Evolutionary conservation across 2,329 filamentous ascomycete genomes (phyloP), one percentile per base, ranked within the genome.

Genomic region (Alternaria arbusti): DNA sequence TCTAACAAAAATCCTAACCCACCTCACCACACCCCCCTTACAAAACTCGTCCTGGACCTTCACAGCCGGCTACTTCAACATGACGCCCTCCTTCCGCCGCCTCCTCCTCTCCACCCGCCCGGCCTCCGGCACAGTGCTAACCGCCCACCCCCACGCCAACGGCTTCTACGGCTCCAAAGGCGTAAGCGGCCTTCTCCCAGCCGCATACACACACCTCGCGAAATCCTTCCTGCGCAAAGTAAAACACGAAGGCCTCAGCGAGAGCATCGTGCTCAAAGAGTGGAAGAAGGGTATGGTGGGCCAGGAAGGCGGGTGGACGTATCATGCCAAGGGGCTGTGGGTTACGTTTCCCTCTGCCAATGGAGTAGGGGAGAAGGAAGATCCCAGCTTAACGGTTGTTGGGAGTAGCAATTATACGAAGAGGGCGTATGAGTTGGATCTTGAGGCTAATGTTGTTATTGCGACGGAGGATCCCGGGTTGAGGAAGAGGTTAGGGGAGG

Each of bases 1-100:
- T 15, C 83, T 99, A 17, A 93, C 89, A 0, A 87, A 87, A 49
- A 87, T 98, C 43, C 86, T 98, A 4, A 86, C 86, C 43, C 86
- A 96, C 25, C 86, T 98, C 4, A 86, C 90, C 0, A 82, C 80
- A 0, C 86, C 91, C 0, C 82, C 85, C 6, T 91, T 93, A 72
- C 82, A 85, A 10, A 86, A 88, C 32, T 92, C 91, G 0, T 90
- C 89, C 13, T 99, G 96, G 96, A 96, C 93, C 0, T 98, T 99
- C 79, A 98, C 96, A 1, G 96, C 96, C 0, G 96, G 96, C 56
- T 99, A 99, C 82, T 99, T 99, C 84, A 99, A 99, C 82, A 97
- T 97, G 59, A 94, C 94, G 7, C 91, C 94, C 0, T 89, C 90
- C 5, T 87, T 98, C 20, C 94, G 92, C 3, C 87, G 90, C 43